phyloP scores from a whole-genome alignment of 139 green algal genomes.

The Cymbomonas tetramitiformis region DNA sequence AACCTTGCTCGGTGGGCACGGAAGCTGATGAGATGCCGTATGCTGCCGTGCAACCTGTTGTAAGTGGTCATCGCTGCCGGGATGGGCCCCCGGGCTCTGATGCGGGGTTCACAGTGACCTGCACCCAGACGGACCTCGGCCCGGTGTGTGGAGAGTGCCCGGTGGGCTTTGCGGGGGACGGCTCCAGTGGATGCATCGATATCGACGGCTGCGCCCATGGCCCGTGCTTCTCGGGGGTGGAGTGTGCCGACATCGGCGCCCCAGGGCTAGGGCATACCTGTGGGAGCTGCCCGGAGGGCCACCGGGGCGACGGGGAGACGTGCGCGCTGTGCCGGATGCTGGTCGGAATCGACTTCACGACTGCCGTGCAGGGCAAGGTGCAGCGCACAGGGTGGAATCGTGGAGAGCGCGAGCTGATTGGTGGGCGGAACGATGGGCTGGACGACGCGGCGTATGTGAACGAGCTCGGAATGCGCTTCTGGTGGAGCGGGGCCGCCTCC shows the following conservation, averaged over 20 bases:
- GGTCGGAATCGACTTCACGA: background rate
- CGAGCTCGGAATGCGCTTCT: no score
- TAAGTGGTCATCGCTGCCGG: background rate
- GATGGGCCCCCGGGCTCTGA: no score
- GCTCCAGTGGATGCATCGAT: background rate
- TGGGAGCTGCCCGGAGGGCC: slow-evolving; percentile 1
- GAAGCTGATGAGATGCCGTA: background rate
- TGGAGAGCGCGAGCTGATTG: no score
- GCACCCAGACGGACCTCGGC: background rate
- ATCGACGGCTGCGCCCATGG: background rate
- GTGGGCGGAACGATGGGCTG: no score
- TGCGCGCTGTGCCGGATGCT: background rate
- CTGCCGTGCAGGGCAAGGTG: background rate
- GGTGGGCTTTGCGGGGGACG: no score
- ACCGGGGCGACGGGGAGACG: background rate
- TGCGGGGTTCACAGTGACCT: no score
- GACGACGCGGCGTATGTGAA: no score
- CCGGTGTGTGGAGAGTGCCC: background rate
- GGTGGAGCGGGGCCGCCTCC: no score
- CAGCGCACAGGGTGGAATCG: no score
- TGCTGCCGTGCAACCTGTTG: background rate
- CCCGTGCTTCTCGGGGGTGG: background rate
- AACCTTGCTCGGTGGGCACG: background rate
- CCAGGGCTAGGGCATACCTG: background rate
- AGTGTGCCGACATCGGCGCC: background rate